These are phyloP conservation scores for Royoungia palumana DNA, from an alignment of 768 basidiomycete species.

Conservation along the genomic window DNA sequence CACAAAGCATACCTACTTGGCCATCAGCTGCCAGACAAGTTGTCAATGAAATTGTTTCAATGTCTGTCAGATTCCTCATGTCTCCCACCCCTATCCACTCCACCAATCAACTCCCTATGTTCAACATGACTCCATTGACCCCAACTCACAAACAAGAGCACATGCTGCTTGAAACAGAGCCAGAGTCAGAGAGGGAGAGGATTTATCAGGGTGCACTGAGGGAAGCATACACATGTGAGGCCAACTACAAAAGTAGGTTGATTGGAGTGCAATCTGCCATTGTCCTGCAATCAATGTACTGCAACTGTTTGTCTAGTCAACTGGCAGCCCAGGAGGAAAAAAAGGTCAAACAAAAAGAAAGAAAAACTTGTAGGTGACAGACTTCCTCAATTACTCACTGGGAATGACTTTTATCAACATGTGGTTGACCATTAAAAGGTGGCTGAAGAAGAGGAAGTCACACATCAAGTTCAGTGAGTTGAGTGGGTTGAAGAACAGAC, in stretches of 20 bases:
- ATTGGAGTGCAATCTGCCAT: constrained; percentile 11
- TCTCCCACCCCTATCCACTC: constrained; percentile 2
- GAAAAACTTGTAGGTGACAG: constrained; percentile 16
- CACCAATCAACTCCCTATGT: not conserved
- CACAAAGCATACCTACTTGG: too few relatives aligned
- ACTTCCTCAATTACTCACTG: constrained; percentile 19
- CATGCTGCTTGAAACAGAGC: not conserved
- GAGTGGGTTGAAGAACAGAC: too few relatives aligned
- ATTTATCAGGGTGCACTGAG: not conserved
- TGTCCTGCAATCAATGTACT: constrained; percentile 16
- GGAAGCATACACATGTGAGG: not conserved
- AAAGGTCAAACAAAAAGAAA: constrained; percentile 8
- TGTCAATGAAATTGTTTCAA: too few relatives aligned
- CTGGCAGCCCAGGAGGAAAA: constrained; percentile 15
- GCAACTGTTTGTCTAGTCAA: constrained; percentile 9
- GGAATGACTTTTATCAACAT: constrained; percentile 16
- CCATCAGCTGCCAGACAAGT: too few relatives aligned
- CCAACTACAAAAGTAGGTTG: not conserved
- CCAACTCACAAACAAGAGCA: not conserved
- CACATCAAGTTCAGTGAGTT: too few relatives aligned
- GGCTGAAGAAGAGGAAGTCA: too few relatives aligned
- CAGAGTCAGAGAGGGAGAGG: not conserved
- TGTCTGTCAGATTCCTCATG: constrained; percentile 8
- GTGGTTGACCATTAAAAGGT: too few relatives aligned
- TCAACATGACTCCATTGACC: not conserved